Evolutionary conservation across 2,329 filamentous ascomycete genomes (phyloP).

Genomic region (Cercospora sp.): DNA sequence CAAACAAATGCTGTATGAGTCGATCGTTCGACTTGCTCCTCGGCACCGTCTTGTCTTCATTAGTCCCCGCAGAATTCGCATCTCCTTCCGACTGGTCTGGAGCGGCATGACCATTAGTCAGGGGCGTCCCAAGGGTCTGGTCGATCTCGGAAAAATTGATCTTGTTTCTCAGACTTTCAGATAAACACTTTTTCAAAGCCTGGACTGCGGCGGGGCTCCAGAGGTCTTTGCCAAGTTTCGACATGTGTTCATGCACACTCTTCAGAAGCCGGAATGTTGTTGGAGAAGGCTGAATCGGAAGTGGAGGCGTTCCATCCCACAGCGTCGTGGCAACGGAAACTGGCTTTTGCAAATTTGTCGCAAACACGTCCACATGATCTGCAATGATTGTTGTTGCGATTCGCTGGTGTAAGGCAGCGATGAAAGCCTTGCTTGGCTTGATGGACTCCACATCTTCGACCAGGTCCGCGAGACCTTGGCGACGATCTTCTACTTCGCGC

Average conservation of each 20-base stretch:
- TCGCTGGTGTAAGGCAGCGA: conserved; percentile 64
- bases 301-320: conserved; percentile 75
- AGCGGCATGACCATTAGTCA: conserved; percentile 23
- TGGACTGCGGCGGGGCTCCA: conserved; percentile 72
- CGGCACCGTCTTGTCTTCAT: conserved; percentile 12
- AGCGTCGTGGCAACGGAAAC: conserved; percentile 57
- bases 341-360: conserved; percentile 1
- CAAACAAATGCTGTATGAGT: conserved; percentile 46
- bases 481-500: conserved; percentile 68
- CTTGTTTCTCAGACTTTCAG: conserved; percentile 52
- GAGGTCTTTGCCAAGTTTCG: conserved; percentile 68
- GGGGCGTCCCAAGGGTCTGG: conserved; percentile 18
- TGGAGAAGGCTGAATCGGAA: conserved; percentile 79
- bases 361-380: conserved; percentile 15
- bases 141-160: conserved; percentile 35
- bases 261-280: conserved; percentile 71
- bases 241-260: conserved; percentile 66
- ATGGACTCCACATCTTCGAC: conserved; percentile 11
- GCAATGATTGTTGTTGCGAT: conserved; percentile 57
- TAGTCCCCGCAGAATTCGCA: conserved; percentile 14
- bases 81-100: conserved; percentile 22
- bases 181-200: conserved; percentile 61
- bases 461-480: conserved; percentile 48
- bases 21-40: conserved; percentile 11
- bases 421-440: conserved; percentile 46